These are phyloP conservation scores for Chrysosporium keratinophilum DNA, from an alignment of 2,329 filamentous ascomycete genomes.

Conservation along the genomic window DNA sequence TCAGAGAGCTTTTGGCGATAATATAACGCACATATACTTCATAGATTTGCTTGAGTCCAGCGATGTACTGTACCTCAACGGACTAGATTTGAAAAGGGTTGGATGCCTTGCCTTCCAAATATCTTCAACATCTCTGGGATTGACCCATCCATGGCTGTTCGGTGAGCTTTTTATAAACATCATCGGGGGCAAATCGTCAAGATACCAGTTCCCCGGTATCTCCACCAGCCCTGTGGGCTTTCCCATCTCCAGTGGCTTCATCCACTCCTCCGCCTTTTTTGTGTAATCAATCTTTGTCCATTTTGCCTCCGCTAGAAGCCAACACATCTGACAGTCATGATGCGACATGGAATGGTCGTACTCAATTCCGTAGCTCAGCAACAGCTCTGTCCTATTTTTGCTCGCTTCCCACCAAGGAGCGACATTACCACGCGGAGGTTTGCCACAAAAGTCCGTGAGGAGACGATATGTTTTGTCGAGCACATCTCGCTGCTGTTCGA, in stretches of 20 bases:
- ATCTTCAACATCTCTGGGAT: slow-evolving; percentile 47
- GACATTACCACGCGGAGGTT: slow-evolving; percentile 61
- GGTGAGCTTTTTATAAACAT: slow-evolving; percentile 39
- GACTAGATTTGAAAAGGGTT: neutral
- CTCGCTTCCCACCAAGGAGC: slow-evolving; percentile 69
- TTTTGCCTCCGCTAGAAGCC: slow-evolving; percentile 34
- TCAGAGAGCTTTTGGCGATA: too few species aligned
- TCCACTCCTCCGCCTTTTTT: slow-evolving; percentile 36
- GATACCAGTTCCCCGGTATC: slow-evolving; percentile 38
- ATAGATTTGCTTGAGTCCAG: too few species aligned
- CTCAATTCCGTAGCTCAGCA: slow-evolving; percentile 37
- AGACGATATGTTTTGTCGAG: slow-evolving; percentile 66
- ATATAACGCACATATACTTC: too few species aligned
- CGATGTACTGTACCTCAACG: too few species aligned
- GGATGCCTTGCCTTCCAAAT: slow-evolving; percentile 41
- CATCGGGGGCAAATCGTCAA: slow-evolving; percentile 38
- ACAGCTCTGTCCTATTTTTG: slow-evolving; percentile 49
- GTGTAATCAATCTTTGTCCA: slow-evolving; percentile 39
- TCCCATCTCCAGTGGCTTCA: slow-evolving; percentile 41
- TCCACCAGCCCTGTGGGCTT: slow-evolving; percentile 34
- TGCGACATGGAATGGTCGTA: slow-evolving; percentile 39
- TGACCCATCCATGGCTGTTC: slow-evolving; percentile 50
- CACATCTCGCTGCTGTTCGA: slow-evolving; percentile 66
- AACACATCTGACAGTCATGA: slow-evolving; percentile 39
- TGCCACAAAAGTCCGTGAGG: slow-evolving; percentile 63